phyloP scores from a whole-genome alignment of 2,329 filamentous ascomycete genomes.

The Colletotrichum tofieldiae region DNA sequence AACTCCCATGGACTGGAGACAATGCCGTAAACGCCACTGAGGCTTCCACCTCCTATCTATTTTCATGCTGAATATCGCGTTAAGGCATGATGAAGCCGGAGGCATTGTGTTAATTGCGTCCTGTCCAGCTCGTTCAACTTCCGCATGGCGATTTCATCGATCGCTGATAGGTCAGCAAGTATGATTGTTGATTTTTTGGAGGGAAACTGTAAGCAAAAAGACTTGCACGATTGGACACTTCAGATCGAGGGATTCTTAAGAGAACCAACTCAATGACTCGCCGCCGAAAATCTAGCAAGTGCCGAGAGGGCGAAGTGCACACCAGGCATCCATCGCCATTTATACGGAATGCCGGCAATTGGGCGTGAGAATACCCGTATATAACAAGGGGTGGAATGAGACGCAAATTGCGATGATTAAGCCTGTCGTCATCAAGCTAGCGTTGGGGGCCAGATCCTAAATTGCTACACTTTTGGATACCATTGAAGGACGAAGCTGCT shows the following conservation, averaged over 20 bases:
- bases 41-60: background rate
- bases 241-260: background rate
- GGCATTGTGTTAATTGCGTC: background rate
- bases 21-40: background rate
- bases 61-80: background rate
- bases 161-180: background rate
- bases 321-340: background rate
- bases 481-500: background rate
- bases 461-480: background rate
- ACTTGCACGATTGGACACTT: conserved; percentile 2
- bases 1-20: background rate
- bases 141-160: background rate
- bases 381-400: background rate
- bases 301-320: background rate
- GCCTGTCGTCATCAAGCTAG: background rate
- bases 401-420: background rate
- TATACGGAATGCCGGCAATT: background rate
- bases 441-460: background rate
- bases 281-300: conserved; percentile 1
- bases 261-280: conserved; percentile 7
- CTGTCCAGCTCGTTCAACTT: background rate
- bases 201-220: background rate
- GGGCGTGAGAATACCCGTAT: background rate
- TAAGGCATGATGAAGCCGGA: background rate
- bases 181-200: background rate